Evolutionary conservation across 2,329 filamentous ascomycete species (phyloP).

Genomic region (Stemphylium lycopersici): DNA sequence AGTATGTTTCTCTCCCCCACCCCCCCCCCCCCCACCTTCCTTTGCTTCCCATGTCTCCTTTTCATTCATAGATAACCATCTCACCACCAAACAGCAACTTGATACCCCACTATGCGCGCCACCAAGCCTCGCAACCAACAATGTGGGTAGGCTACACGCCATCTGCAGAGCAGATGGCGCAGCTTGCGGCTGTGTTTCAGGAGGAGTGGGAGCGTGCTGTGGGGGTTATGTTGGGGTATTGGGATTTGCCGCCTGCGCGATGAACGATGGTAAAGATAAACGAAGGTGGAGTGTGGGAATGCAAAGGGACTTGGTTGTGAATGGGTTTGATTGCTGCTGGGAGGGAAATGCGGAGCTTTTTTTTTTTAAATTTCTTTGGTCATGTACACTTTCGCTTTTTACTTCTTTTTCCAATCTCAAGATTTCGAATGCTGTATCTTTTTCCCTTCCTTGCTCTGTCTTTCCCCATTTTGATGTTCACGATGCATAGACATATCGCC

Average conservation of each 20-base stretch:
- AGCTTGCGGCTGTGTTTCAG: constrained; percentile 67
- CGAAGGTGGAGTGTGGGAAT: no score
- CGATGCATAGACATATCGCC: no score
- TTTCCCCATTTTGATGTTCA: no score
- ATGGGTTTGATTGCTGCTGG: no score
- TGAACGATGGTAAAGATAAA: no score
- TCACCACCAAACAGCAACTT: constrained; percentile 57
- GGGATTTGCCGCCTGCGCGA: constrained; percentile 60
- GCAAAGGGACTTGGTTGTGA: no score
- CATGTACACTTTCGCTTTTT: no score
- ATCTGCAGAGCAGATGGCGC: constrained; percentile 60
- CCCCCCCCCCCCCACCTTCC: neutral
- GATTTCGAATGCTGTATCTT: no score
- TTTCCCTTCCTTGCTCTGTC: no score
- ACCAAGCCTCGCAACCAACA: constrained; percentile 66
- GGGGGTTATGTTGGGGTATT: constrained; percentile 70
- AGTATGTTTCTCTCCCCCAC: constrained; percentile 56
- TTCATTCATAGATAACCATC: constrained; percentile 1
- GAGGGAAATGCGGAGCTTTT: no score
- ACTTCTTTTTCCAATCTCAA: no score
- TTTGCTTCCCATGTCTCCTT: neutral
- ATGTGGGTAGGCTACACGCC: constrained; percentile 73
- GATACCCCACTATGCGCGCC: constrained; percentile 64
- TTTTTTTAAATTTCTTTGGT: no score
- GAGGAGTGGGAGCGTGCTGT: constrained; percentile 71